phyloP scores from a whole-genome alignment of 179 eudicot species.

The Heliamphora pulchella region DNA sequence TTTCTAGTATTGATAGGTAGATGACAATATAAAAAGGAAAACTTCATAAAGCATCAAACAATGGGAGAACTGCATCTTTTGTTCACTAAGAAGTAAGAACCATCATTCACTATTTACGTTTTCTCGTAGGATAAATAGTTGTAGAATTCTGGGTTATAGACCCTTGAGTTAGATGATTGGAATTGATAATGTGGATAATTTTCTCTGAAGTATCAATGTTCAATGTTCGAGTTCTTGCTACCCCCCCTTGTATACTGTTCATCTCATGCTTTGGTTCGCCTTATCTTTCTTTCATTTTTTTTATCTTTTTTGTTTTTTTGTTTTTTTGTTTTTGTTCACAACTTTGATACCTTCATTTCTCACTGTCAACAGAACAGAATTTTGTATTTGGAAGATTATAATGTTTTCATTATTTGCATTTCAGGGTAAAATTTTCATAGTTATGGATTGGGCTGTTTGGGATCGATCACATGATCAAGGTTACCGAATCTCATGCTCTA shows the following conservation, averaged over 20 bases:
- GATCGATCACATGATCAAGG: conserved; percentile 8
- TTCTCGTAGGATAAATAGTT: no score
- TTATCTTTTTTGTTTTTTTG: background rate
- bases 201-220: background rate
- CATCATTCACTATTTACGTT: no score
- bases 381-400: background rate
- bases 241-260: background rate
- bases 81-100: no score
- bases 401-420: background rate
- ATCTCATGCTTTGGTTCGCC: no score
- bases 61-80: no score
- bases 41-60: no score
- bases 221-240: background rate
- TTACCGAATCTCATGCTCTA: conserved; percentile 3
- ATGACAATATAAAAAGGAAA: no score
- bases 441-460: conserved; percentile 20
- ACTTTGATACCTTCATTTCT: background rate
- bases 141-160: background rate
- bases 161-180: background rate
- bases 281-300: no score
- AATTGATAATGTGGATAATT: background rate
- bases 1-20: no score
- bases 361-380: background rate
- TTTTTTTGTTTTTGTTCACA: background rate
- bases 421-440: conserved; percentile 11